phyloP scores from a whole-genome alignment of 192 early-diverging fungal genomes.

The Chytriomyces sp. region DNA sequence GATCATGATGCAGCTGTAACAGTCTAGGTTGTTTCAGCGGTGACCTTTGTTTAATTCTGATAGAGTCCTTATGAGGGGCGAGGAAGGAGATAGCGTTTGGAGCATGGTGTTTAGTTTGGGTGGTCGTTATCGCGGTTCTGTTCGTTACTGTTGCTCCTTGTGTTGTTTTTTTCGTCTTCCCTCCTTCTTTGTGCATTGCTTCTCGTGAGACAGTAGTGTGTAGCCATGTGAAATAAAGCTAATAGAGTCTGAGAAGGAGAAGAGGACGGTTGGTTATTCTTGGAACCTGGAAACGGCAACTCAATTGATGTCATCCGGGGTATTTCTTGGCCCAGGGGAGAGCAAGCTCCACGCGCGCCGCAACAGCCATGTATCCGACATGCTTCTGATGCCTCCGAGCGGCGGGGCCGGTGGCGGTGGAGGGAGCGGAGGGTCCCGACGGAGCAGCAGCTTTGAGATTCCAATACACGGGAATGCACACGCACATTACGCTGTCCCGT shows the following conservation, averaged over 20 bases:
- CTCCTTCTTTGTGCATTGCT: neutral
- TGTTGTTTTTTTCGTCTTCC: neutral
- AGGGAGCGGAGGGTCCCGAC: no score
- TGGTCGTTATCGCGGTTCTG: no score
- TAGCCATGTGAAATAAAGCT: no score
- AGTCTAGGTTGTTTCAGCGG: neutral
- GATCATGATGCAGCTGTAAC: conserved; percentile 6
- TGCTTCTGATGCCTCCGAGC: neutral
- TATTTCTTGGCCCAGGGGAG: neutral
- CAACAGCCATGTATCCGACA: neutral
- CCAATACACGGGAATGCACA: no score
- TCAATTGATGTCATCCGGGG: neutral
- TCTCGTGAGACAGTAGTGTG: no score
- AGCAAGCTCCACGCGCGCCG: neutral
- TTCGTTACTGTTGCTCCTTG: neutral
- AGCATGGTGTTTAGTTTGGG: no score
- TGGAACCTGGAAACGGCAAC: neutral
- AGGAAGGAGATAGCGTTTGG: no score
- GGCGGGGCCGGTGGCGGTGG: no score
- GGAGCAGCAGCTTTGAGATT: no score
- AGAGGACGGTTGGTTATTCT: neutral
- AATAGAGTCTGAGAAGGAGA: no score
- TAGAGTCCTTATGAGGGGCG: no score
- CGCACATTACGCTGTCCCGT: no score
- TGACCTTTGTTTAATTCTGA: neutral